Base-by-base conservation (phyloP, 768 basidiomycete species). In the Boletus subparvulus region DNA sequence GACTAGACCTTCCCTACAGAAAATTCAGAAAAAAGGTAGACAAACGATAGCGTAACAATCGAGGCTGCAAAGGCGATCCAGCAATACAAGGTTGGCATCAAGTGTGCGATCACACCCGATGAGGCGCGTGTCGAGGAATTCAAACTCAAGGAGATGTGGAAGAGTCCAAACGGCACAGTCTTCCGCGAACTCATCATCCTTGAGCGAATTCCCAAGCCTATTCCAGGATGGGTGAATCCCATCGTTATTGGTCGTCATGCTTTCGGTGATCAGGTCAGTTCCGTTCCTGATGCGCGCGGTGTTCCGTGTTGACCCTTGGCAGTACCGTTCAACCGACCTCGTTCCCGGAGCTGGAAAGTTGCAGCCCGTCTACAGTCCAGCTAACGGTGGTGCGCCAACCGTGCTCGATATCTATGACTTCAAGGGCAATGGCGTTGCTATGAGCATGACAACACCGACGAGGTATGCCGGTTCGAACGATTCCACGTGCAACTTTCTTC, bases 121-220 rank as follows among this genome's bases (percentile, higher is more conserved):
- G 96, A 98, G 72, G 93, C 86, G 24, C 88, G 95, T 55, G 94
- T 98, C 46, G 77, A 94, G 70, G 97, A 98, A 75, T 99, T 97
- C 83, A 92, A 94, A 48, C 81, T 99, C 70, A 98, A 97, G 81
- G 86, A 95, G 75, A 99, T 99, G 96, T 97, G 94, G 95, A 89
- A 80, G 79, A 93, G 91, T 68, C 96, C 95, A 7, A 97, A 97
- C 73, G 95, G 94, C 64, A 96, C 95, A 19, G 95, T 99, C 51
- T 98, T 98, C 86, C 88, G 97, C 61, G 97, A 97, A 74, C 97
- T 97, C 63, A 98, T 99, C 76, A 87, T 98, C 71, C 83, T 98
- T 32, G 72, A 86, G 48, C 84, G 86, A 62, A 90, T 99, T 68
- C 97, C 96, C 33, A 90, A 88, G 69, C 93, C 95, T 9, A 82